A percentile compares a stretch with the other conserved stretches of the same genome.
Conservation (phyloP, 2,329 filamentous ascomycete genomes). For the Onygenales sp. region DNA sequence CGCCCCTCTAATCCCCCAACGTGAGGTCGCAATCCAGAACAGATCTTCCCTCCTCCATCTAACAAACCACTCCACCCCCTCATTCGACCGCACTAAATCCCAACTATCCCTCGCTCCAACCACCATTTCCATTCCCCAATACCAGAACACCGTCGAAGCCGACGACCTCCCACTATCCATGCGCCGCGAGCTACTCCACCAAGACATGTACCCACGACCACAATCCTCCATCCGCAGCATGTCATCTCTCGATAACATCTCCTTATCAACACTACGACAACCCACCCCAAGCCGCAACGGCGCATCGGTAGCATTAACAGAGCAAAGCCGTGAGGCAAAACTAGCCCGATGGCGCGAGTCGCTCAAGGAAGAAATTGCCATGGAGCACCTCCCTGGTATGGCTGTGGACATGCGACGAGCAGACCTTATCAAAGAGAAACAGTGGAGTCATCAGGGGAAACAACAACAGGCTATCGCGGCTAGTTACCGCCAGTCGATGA, state of each 20-base stretch:
- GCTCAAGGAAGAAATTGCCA: slow-evolving; percentile 52
- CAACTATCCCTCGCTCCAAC: background rate
- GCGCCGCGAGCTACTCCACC: slow-evolving; percentile 52
- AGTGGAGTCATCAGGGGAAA: slow-evolving; percentile 51
- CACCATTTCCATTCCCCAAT: background rate
- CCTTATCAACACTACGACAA: background rate
- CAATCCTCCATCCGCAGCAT: background rate
- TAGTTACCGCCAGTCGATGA: slow-evolving; percentile 51
- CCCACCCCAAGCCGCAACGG: background rate
- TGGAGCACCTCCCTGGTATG: slow-evolving; percentile 20
- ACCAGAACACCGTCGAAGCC: background rate
- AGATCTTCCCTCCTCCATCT: slow-evolving; percentile 7
- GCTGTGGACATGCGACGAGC: slow-evolving; percentile 29
- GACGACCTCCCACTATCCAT: slow-evolving; percentile 66
- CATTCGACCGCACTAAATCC: background rate
- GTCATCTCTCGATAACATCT: background rate
- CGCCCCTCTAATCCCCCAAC: slow-evolving; percentile 42
- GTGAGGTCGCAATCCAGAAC: slow-evolving; percentile 42
- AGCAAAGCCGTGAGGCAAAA: slow-evolving; percentile 37
- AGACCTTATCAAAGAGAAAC: slow-evolving; percentile 51
- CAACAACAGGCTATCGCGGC: slow-evolving; percentile 50
- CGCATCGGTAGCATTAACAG: background rate
- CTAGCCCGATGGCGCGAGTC: slow-evolving; percentile 60
- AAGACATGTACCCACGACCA: slow-evolving; percentile 24
- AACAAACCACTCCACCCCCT: background rate